Conservation (phyloP, 805 yeast species). For the Ogataea allantospora region DNA sequence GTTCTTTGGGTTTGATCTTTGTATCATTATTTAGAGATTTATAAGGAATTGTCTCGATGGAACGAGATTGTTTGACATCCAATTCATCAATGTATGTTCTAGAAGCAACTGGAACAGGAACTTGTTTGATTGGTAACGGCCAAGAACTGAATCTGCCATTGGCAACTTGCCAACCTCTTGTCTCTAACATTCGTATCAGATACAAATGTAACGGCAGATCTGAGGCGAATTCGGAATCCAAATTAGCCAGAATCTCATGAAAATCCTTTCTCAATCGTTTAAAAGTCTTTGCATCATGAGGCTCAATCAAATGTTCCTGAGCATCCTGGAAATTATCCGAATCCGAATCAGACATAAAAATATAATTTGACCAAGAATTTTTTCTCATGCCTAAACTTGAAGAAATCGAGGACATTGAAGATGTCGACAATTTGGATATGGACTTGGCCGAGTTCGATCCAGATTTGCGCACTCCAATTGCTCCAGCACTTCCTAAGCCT, state of each 20-base stretch:
- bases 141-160: slow-evolving; percentile 50
- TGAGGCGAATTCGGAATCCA: slow-evolving; percentile 49
- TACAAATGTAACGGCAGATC: slow-evolving; percentile 69
- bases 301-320: slow-evolving; percentile 7
- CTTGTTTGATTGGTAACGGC: slow-evolving; percentile 46
- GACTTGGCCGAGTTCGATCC: slow-evolving; percentile 91
- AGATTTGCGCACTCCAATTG: slow-evolving; percentile 61
- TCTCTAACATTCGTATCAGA: slow-evolving; percentile 47
- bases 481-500: slow-evolving; percentile 62
- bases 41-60: slow-evolving; percentile 4
- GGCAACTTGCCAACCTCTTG: slow-evolving; percentile 38
- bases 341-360: slow-evolving; percentile 11
- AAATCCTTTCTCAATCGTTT: slow-evolving; percentile 18
- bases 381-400: slow-evolving; percentile 62
- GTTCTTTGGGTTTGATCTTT: slow-evolving; percentile 15
- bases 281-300: slow-evolving; percentile 4
- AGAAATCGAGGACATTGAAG: slow-evolving; percentile 75
- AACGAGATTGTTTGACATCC: slow-evolving; percentile 1
- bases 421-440: slow-evolving; percentile 89
- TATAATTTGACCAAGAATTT: background rate
- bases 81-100: slow-evolving; percentile 30
- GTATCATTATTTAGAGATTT: slow-evolving; percentile 8
- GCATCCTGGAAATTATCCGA: slow-evolving; percentile 15
- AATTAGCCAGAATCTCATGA: slow-evolving; percentile 27
- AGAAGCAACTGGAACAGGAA: slow-evolving; percentile 38